Conservation (phyloP, 1,284 basidiomycete genomes). For the Ganoderma boninense region DNA sequence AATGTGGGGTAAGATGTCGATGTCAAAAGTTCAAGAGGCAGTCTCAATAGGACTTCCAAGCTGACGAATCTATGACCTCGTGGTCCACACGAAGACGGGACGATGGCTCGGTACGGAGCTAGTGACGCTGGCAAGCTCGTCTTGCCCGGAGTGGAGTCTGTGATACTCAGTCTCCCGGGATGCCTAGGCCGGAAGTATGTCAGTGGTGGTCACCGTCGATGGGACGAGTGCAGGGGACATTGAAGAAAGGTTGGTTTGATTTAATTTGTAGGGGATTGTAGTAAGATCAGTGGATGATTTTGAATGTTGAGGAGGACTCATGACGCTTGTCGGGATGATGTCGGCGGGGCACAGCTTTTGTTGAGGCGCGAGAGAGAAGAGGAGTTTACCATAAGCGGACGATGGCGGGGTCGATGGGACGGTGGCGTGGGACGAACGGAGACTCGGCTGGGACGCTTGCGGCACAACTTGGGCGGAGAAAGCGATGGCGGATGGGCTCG, state of each 20-base stretch:
- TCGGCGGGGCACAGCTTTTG: not conserved
- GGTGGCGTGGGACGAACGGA: constrained; percentile 1
- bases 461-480: too few relatives aligned
- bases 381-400: not conserved
- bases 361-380: not conserved
- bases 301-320: not conserved
- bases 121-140: too few relatives aligned
- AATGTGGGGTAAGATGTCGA: not conserved
- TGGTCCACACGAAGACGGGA: not conserved
- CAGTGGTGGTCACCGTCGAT: too few relatives aligned
- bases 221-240: too few relatives aligned
- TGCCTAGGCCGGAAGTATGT: too few relatives aligned
- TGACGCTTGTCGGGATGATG: not conserved
- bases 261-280: too few relatives aligned
- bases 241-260: too few relatives aligned
- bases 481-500: not conserved
- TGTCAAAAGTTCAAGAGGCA: not conserved
- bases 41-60: not conserved
- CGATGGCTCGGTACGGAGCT: not conserved
- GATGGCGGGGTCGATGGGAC: not conserved
- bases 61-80: not conserved
- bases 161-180: too few relatives aligned
- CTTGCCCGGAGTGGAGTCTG: too few relatives aligned
- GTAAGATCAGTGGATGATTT: too few relatives aligned
- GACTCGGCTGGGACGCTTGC: not conserved